phyloP scores from a whole-genome alignment of 192 early-diverging fungal species.

The Nowakowskiella sp. region DNA sequence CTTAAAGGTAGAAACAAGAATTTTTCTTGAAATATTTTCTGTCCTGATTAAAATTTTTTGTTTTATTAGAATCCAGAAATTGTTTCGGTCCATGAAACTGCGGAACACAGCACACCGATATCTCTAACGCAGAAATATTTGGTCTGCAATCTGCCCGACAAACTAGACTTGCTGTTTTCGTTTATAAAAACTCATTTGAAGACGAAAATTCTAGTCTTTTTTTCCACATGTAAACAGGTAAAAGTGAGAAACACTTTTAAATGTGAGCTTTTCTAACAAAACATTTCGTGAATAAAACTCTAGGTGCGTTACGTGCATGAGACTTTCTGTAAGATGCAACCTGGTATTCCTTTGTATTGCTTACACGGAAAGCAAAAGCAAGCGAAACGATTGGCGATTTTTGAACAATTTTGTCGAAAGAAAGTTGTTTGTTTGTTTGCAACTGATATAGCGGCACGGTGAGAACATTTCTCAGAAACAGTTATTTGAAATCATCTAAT shows the following conservation, averaged over 20 bases:
- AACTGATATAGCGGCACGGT: constrained; percentile 90
- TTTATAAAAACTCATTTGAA: constrained; percentile 91
- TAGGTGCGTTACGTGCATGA: constrained; percentile 83
- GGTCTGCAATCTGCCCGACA: constrained; percentile 71
- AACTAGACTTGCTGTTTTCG: constrained; percentile 93
- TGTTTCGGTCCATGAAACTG: constrained; percentile 85
- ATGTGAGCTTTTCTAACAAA: neutral
- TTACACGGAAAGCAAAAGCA: constrained; percentile 98
- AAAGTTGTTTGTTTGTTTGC: constrained; percentile 75
- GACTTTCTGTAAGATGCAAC: constrained; percentile 90
- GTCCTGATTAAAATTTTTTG: constrained; percentile 4
- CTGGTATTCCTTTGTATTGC: constrained; percentile 82
- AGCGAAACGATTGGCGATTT: constrained; percentile 85
- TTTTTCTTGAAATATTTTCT: constrained; percentile 6
- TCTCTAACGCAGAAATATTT: constrained; percentile 81
- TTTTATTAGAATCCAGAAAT: constrained; percentile 71
- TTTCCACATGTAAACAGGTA: constrained; percentile 94
- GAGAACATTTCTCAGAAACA: neutral
- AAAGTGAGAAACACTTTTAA: too few relatives aligned
- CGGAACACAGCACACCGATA: constrained; percentile 72
- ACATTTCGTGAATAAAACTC: neutral
- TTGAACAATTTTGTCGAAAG: constrained; percentile 76
- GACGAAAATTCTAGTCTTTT: constrained; percentile 83
- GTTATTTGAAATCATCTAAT: neutral
- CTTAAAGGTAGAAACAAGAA: constrained; percentile 40